These are phyloP conservation scores for Salix brachista DNA, from an alignment of 345 rosid genomes.

Conservation along the genomic window DNA sequence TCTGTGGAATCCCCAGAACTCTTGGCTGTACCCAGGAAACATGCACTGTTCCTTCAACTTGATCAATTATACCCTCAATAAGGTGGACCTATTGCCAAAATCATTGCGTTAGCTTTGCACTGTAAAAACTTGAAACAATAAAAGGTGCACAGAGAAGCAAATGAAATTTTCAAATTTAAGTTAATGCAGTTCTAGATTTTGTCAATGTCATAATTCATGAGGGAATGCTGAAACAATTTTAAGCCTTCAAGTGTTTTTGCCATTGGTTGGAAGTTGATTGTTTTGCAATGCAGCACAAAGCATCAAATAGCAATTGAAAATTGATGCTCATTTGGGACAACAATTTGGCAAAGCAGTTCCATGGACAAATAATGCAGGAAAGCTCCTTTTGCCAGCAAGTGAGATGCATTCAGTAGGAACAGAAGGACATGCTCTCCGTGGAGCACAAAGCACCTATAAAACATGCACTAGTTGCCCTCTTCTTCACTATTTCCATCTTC, in stretches of 20 bases:
- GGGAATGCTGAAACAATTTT: not conserved
- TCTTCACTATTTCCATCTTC: not conserved
- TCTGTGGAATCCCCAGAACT: slow-evolving; percentile 90
- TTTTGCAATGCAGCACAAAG: too few species aligned
- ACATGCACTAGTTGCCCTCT: not conserved
- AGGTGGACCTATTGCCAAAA: slow-evolving; percentile 70
- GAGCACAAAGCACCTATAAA: not conserved
- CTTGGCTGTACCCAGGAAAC: slow-evolving; percentile 99
- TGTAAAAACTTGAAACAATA: not conserved
- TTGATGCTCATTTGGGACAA: not conserved
- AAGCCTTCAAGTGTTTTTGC: not conserved
- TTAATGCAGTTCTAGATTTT: not conserved
- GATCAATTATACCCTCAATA: slow-evolving; percentile 92
- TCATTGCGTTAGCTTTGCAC: not conserved
- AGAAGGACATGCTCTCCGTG: not conserved
- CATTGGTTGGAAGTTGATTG: too few species aligned
- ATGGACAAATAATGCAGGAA: not conserved
- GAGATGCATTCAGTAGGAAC: not conserved
- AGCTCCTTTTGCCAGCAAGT: not conserved
- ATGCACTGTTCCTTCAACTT: slow-evolving; percentile 87
- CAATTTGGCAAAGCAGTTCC: not conserved
- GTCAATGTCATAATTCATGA: not conserved
- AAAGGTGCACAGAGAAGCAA: not conserved
- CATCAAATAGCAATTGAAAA: not conserved
- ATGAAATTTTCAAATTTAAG: not conserved